phyloP scores from a whole-genome alignment of 306 rosid species.

The Erythrophleum fordii region DNA sequence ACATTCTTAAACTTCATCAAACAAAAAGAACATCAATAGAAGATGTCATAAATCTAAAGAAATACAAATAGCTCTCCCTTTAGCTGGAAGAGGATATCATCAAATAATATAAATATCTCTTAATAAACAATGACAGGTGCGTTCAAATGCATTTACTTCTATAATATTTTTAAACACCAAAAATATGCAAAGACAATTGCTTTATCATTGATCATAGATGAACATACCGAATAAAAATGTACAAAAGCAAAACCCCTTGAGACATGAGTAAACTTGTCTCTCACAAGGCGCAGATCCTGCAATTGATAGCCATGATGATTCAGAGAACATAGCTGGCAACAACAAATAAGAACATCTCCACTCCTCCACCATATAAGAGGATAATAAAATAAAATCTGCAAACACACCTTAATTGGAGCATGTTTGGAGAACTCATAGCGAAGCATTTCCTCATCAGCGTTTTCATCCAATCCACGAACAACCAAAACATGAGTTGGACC shows the following conservation, averaged over 20 bases:
- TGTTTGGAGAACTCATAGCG: constrained; percentile 98
- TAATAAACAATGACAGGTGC: neutral
- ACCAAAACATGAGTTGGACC: constrained; percentile 99
- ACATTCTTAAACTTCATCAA: neutral
- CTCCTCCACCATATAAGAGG: neutral
- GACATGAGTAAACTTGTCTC: constrained; percentile 98
- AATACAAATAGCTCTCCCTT: neutral
- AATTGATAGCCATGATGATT: constrained; percentile 36
- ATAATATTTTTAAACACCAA: constrained; percentile 19
- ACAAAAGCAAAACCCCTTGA: constrained; percentile 99
- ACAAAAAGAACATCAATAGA: neutral
- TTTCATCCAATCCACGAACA: constrained; percentile 98
- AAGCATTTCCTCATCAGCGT: constrained; percentile 98
- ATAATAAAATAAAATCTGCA: constrained; percentile 11
- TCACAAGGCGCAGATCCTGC: constrained; percentile 97
- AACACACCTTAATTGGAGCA: constrained; percentile 88
- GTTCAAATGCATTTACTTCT: neutral
- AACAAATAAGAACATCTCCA: constrained; percentile 33
- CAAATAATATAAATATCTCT: neutral
- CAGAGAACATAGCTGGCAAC: constrained; percentile 29
- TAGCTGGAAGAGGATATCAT: neutral
- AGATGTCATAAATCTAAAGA: neutral
- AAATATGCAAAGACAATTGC: constrained; percentile 21
- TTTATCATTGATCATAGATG: constrained; percentile 21
- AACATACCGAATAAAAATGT: constrained; percentile 90